Conservation (phyloP, 371 early-diverging fungal species). For the Syncephalis fuscata region DNA sequence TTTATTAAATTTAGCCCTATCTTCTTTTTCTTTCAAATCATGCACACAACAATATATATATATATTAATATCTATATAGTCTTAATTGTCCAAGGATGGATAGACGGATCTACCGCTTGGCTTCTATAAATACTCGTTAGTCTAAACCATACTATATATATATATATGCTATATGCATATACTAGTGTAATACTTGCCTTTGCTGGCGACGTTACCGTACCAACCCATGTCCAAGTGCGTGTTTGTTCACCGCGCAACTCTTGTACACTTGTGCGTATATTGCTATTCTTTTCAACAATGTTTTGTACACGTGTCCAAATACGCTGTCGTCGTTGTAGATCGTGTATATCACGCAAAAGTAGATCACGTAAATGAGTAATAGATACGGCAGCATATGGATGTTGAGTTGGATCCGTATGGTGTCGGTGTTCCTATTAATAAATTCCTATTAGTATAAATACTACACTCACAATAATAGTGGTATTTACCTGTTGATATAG, state of each 20-base stretch:
- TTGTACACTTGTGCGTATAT: conserved; percentile 18
- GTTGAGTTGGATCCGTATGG: conserved; percentile 15
- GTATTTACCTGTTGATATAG: background rate
- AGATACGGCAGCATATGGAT: conserved; percentile 16
- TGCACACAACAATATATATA: too few species aligned
- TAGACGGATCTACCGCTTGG: too few species aligned
- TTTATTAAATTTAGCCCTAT: too few species aligned
- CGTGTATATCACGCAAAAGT: conserved; percentile 9
- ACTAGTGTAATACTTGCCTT: too few species aligned
- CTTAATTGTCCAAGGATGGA: too few species aligned
- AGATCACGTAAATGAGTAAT: conserved; percentile 19
- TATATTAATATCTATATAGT: too few species aligned
- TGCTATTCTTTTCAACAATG: conserved; percentile 18
- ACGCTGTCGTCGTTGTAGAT: conserved; percentile 4
- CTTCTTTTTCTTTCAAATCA: too few species aligned
- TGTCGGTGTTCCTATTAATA: conserved; percentile 16
- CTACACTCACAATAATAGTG: background rate
- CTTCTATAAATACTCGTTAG: too few species aligned
- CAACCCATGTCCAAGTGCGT: conserved; percentile 26
- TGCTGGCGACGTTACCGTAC: background rate
- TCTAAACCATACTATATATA: too few species aligned
- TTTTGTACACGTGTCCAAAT: conserved; percentile 18
- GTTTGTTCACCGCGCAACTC: conserved; percentile 20
- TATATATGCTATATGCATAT: too few species aligned
- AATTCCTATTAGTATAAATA: conserved; percentile 6